These are phyloP conservation scores for Metarhizium anisopliae DNA, from an alignment of 2,329 filamentous ascomycete genomes.

Conservation along the genomic window DNA sequence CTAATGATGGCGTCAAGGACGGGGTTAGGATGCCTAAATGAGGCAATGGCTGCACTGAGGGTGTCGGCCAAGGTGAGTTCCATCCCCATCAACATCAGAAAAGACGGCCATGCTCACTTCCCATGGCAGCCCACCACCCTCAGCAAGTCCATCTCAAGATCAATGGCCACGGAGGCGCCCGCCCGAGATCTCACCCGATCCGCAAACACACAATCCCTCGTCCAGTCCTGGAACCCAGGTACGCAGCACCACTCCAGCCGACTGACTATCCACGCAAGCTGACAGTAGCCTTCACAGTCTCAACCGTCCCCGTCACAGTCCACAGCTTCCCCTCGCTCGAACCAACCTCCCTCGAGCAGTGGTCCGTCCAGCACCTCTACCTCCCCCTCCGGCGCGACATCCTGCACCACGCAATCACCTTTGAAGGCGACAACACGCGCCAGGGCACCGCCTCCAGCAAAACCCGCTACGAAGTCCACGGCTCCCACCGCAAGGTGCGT, in stretches of 20 bases:
- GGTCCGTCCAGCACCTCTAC: constrained; percentile 73
- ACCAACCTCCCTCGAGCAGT: constrained; percentile 67
- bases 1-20: constrained; percentile 19
- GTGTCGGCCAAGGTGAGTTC: constrained; percentile 30
- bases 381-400: constrained; percentile 85
- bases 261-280: neutral
- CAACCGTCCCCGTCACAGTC: constrained; percentile 71
- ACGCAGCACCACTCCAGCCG: constrained; percentile 5
- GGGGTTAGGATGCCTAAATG: constrained; percentile 39
- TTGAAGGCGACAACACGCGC: constrained; percentile 81
- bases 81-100: neutral
- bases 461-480: constrained; percentile 73
- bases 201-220: constrained; percentile 23
- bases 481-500: constrained; percentile 71
- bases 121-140: constrained; percentile 21
- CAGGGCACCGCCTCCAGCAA: constrained; percentile 80
- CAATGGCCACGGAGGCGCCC: constrained; percentile 47
- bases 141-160: constrained; percentile 36
- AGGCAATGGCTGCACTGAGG: constrained; percentile 42
- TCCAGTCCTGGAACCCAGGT: constrained; percentile 38
- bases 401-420: constrained; percentile 84
- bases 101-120: neutral
- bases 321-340: constrained; percentile 87
- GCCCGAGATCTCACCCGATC: constrained; percentile 28
- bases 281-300: constrained; percentile 27